Base-by-base conservation (phyloP, 2,329 filamentous ascomycete species). In the Onygenales sp. region DNA sequence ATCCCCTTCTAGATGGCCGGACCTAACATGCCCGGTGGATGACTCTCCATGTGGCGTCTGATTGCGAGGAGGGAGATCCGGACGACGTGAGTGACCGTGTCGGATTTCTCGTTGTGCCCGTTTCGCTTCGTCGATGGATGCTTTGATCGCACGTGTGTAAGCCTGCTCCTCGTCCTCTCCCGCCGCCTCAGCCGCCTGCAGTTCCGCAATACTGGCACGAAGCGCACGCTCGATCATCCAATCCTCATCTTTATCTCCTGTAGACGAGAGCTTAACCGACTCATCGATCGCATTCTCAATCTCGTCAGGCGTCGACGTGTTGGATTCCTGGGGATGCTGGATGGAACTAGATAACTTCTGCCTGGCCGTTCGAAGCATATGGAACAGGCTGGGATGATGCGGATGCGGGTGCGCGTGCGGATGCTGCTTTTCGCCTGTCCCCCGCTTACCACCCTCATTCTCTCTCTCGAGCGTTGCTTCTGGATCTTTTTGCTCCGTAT, bases 151-250 rank as follows among this genome's bases (percentile, higher is more conserved):
- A 34, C 73, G 72, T 21, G 74, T 66, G 4, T 80, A 63, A 4
- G 70, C 70, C 53, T 75, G 69, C 49, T 77, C 69, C 14, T 77
- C 70, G 42, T 73, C 69, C 32, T 40, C 21, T 46, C 70, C 65
- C n/a, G 65, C 63, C 2, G 57, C 65, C 14, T 69, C 61, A 6
- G 64, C 61, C 7, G 62, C 61, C 53, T 78, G 71, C 7, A 83
- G 66, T 59, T 87, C 83, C 11, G 71, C 73, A 13, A 93, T 75
- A 57, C 85, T 88, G 4, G 86, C 83, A 11, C 86, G 77, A 49
- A 94, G 86, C 1, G 87, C 87, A 17, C 81, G 76, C 63, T 90
- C 88, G 47, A 94, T 77, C 54, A 80, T 74, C 21, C 77, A 77
- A 62, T 93, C 88, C 65, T 93, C 86, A 17, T 81, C 76, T 0